Conservation (phyloP, 179 eudicot genomes). For the Beta lomatogona region DNA sequence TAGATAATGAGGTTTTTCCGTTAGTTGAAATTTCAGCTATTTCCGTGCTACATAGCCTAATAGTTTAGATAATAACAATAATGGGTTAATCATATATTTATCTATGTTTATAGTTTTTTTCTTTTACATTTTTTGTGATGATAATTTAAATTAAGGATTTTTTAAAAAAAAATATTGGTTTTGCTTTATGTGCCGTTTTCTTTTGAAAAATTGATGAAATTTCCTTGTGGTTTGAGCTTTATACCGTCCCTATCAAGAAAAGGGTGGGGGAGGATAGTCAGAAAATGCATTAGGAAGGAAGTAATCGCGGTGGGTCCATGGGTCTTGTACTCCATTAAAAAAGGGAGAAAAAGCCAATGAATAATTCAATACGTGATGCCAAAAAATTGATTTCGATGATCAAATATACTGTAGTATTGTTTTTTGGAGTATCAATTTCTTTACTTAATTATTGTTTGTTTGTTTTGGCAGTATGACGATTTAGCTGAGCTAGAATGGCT, state of each 20-base stretch:
- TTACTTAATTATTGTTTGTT: not conserved
- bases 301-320: constrained; percentile 31
- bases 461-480: constrained; percentile 70
- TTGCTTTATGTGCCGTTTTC: not conserved
- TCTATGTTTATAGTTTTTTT: not conserved
- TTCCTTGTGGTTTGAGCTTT: not conserved
- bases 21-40: too few species aligned
- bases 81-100: not conserved
- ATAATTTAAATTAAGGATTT: not conserved
- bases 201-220: not conserved
- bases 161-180: not conserved
- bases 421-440: not conserved
- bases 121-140: not conserved
- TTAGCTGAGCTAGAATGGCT: constrained; percentile 98
- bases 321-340: not conserved
- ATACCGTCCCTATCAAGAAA: constrained; percentile 26
- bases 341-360: constrained; percentile 11
- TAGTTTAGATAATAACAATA: not conserved
- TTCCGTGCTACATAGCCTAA: too few species aligned
- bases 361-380: constrained; percentile 6
- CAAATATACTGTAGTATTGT: not conserved
- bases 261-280: not conserved
- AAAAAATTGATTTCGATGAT: constrained; percentile 14
- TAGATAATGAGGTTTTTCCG: too few species aligned
- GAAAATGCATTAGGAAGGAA: constrained; percentile 18